Percentiles rank a stretch among this genome's conserved stretches.
Evolutionary conservation across 2,329 filamentous ascomycete genomes (phyloP).

Genomic region (Fusarium vanettenii): DNA sequence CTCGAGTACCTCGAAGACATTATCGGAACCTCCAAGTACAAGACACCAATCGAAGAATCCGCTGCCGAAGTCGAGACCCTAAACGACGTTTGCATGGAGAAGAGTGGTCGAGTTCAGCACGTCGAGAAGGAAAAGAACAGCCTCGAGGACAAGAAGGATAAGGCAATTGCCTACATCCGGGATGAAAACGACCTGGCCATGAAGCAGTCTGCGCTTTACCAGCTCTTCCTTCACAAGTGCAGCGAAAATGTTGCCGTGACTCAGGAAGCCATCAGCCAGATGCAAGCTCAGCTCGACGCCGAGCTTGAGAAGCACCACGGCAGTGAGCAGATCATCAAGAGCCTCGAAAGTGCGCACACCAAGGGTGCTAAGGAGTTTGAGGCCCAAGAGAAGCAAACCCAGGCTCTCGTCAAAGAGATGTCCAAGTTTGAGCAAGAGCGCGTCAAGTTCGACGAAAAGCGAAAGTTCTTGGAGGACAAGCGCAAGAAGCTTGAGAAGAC

Average conservation of each 20-base stretch:
- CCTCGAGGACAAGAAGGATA: slow-evolving; percentile 96
- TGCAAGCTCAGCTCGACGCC: slow-evolving; percentile 85
- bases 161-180: slow-evolving; percentile 86
- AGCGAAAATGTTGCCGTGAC: slow-evolving; percentile 89
- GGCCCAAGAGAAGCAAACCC: slow-evolving; percentile 81
- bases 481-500: slow-evolving; percentile 95
- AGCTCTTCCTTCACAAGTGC: slow-evolving; percentile 90
- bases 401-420: slow-evolving; percentile 85
- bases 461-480: slow-evolving; percentile 91
- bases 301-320: slow-evolving; percentile 94
- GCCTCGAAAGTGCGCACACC: slow-evolving; percentile 86
- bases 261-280: slow-evolving; percentile 88
- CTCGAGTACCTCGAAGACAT: slow-evolving; percentile 98
- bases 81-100: slow-evolving; percentile 95
- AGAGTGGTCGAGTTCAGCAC: slow-evolving; percentile 94
- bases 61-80: slow-evolving; percentile 89
- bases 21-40: slow-evolving; percentile 98
- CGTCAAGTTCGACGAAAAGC: slow-evolving; percentile 98
- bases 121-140: slow-evolving; percentile 96
- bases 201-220: slow-evolving; percentile 93
- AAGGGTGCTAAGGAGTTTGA: slow-evolving; percentile 87
- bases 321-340: slow-evolving; percentile 89
- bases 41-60: slow-evolving; percentile 94
- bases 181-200: slow-evolving; percentile 93
- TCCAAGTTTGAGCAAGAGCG: slow-evolving; percentile 95